These are phyloP conservation scores for Orbilia oligospora DNA, from an alignment of 2,329 filamentous ascomycete genomes.

Conservation along the genomic window DNA sequence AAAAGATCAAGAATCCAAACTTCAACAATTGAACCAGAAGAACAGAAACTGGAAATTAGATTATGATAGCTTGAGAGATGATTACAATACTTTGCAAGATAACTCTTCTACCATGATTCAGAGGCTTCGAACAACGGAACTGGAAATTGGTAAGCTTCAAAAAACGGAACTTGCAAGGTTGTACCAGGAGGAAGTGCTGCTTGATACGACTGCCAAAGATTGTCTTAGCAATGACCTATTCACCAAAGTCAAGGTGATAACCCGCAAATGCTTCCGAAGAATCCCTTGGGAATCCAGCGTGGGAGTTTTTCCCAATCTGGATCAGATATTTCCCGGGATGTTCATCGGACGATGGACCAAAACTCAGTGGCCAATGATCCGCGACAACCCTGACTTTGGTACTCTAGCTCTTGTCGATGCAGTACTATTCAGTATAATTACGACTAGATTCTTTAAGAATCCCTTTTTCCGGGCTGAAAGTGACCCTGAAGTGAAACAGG, in stretches of 20 bases:
- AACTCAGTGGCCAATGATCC: slow-evolving; percentile 3
- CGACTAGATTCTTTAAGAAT: slow-evolving; percentile 6
- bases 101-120: background rate
- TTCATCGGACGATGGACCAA: background rate
- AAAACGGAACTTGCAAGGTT: background rate
- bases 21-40: too few relatives aligned
- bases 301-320: too few relatives aligned
- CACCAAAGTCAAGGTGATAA: slow-evolving; percentile 10
- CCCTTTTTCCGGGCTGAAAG: slow-evolving; percentile 12
- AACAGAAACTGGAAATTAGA: too few relatives aligned
- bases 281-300: background rate
- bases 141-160: background rate
- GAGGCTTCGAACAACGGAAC: background rate
- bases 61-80: too few relatives aligned
- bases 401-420: background rate
- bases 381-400: background rate
- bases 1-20: too few relatives aligned
- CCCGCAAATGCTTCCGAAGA: slow-evolving; percentile 18
- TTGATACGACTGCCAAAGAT: slow-evolving; percentile 6
- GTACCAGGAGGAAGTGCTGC: slow-evolving; percentile 11
- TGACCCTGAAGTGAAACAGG: background rate
- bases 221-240: background rate
- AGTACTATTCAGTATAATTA: slow-evolving; percentile 12
- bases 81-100: background rate
- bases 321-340: background rate